Evolutionary conservation across 139 green algal genomes (phyloP).

Genomic region (Desmodesmus armatus): DNA sequence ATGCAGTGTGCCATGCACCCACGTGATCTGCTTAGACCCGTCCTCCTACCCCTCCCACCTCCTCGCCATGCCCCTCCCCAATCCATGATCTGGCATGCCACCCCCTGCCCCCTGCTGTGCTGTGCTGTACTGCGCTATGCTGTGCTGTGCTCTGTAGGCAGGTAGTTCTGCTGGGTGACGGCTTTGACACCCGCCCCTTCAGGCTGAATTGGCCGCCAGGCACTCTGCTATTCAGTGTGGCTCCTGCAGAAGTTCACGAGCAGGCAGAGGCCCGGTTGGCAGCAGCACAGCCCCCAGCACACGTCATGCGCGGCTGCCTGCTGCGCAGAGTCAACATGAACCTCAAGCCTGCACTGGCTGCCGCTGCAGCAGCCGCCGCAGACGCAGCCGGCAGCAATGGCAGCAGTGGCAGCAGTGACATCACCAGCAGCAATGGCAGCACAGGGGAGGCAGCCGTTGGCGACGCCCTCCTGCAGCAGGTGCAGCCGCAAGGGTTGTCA

Average conservation of each 20-base stretch:
- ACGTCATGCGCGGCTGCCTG: conserved; percentile 71
- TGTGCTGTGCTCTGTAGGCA: conserved; percentile 42
- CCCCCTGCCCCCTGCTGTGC: too few species aligned
- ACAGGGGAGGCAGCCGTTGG: not conserved
- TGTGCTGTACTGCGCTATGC: too few species aligned
- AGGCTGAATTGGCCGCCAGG: conserved; percentile 75
- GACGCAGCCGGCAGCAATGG: too few species aligned
- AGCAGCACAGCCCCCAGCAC: conserved; percentile 24
- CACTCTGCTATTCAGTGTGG: conserved; percentile 78
- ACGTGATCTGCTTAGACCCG: too few species aligned
- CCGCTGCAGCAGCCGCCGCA: conserved; percentile 5
- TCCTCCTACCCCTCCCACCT: too few species aligned
- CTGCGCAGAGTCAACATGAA: conserved; percentile 64
- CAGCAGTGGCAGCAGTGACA: too few species aligned
- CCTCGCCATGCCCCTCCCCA: too few species aligned
- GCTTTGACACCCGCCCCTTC: conserved; percentile 76
- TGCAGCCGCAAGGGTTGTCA: not conserved
- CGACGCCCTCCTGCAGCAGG: not conserved
- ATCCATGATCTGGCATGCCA: too few species aligned
- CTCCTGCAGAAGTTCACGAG: conserved; percentile 65
- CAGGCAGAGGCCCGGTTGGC: conserved; percentile 56
- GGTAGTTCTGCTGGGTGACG: conserved; percentile 83
- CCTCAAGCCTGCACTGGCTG: too few species aligned
- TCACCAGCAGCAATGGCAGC: not conserved
- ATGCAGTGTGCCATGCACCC: too few species aligned